phyloP scores from a whole-genome alignment of 73 alveolate species.

The Symbiodinium natans region DNA sequence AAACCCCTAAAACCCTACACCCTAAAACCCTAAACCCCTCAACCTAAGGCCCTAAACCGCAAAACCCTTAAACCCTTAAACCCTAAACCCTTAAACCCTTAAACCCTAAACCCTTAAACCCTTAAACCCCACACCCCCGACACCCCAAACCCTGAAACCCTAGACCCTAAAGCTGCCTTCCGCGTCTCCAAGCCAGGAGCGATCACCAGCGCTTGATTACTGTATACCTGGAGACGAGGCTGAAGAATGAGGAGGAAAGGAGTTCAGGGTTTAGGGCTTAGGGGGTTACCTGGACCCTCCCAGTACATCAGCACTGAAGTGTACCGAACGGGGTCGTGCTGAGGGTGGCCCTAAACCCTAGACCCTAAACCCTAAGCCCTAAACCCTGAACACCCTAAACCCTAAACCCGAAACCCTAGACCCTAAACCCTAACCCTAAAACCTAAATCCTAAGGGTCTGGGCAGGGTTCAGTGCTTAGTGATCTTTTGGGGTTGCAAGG shows the following conservation, averaged over 20 bases:
- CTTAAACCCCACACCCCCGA: neutral
- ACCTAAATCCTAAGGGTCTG: too few relatives aligned
- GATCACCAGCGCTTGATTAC: conserved; percentile 61
- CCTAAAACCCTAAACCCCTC: neutral
- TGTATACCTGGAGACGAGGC: conserved; percentile 12
- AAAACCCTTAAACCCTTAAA: neutral
- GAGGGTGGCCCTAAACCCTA: neutral
- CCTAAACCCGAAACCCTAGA: too few relatives aligned
- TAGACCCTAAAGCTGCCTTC: neutral
- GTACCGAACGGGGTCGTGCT: too few relatives aligned
- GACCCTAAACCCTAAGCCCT: neutral
- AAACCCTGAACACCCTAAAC: too few relatives aligned
- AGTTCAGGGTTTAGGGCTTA: neutral
- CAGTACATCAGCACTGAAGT: too few relatives aligned
- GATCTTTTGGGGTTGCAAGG: too few relatives aligned
- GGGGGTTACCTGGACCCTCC: neutral
- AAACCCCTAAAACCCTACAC: neutral
- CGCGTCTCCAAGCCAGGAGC: conserved; percentile 78
- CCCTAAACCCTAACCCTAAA: too few relatives aligned
- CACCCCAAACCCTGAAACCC: neutral
- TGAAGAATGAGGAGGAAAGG: neutral
- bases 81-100: neutral
- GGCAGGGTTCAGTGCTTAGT: too few relatives aligned
- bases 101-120: neutral
- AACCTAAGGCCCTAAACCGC: neutral